Base-by-base conservation (phyloP, 176 grass and related monocot genomes). In the Lolium multiflorum region DNA sequence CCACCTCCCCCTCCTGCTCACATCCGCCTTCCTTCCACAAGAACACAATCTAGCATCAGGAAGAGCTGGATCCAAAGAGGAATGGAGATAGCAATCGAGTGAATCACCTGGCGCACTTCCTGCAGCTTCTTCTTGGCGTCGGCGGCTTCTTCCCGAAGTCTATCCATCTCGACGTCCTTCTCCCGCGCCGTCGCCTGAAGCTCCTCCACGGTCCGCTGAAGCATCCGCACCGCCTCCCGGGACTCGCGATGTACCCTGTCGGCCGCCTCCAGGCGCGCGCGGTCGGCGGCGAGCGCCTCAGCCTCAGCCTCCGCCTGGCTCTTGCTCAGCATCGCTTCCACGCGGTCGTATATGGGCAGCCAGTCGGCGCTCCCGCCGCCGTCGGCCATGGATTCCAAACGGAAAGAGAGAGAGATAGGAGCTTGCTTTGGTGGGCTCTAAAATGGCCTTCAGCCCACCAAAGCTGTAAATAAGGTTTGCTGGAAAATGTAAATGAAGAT, bases 211-310 rank as follows among this genome's bases (percentile, higher is more conserved):
- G 3, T 12, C 9, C 59, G 9, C 9, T 62, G 59, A 4, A 62
- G 59, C 59, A 9, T 25, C 58, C n/a, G n/a, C 9, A 8, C 59
- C 9, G 21, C n/a, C 22, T 63, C 60, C 22, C 10, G 11, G 60
- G 60, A 63, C 60, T 63, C 60, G 21, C 24, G 60, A 22, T 63
- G 60, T 11, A 63, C 24, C 60, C 11, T 63, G 60, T 25, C 24
- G 77, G 84, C 89, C 10, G 17, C 16, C 64, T 65, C 49, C 75
- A 91, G 64, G 71, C 60, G 76, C 3, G 20, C 16, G 39, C 78
- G 84, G 43, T 89, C 84, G 39, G 17, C 13, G 17, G 22, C 77
- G 71, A 91, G 81, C 5, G 74, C 79, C 25, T 80, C 77, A 9
- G 70, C 79, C 71, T 84, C 28, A 31, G 31, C 31, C 31, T 35